A percentile compares a stretch with the other conserved stretches of the same genome.
These are phyloP conservation scores for Ogataea salicorniae DNA, from an alignment of 805 yeast genomes.

Conservation along the genomic window DNA sequence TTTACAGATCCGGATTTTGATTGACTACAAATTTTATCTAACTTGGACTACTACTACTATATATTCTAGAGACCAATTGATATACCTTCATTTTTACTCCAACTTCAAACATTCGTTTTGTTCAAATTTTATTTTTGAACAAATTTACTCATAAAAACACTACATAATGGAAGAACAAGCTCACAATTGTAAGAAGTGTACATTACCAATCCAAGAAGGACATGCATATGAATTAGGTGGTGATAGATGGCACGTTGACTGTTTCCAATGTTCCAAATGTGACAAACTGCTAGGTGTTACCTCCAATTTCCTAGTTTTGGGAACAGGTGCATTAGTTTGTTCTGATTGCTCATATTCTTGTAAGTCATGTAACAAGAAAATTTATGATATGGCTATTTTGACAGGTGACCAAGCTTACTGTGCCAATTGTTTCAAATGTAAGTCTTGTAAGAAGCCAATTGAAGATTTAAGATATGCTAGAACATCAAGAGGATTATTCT, in stretches of 20 bases:
- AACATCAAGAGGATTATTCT: constrained; percentile 86
- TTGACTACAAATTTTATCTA: too few relatives aligned
- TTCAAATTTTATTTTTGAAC: background rate
- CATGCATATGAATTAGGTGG: constrained; percentile 94
- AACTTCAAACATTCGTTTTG: background rate
- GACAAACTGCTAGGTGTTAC: constrained; percentile 73
- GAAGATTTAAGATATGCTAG: constrained; percentile 89
- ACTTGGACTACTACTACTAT: too few relatives aligned
- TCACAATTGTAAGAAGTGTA: constrained; percentile 33
- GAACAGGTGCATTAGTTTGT: constrained; percentile 89
- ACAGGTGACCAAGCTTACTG: constrained; percentile 97
- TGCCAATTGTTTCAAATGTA: constrained; percentile 82
- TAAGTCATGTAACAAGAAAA: constrained; percentile 76
- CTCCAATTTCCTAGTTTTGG: constrained; percentile 84
- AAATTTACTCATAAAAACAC: background rate
- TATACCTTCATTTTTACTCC: background rate
- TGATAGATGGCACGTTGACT: constrained; percentile 92
- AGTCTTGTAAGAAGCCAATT: constrained; percentile 78
- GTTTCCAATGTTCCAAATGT: constrained; percentile 89
- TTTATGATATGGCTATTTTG: constrained; percentile 87
- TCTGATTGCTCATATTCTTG: constrained; percentile 90
- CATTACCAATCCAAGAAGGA: constrained; percentile 68
- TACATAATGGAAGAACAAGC: constrained; percentile 11
- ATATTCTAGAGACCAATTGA: too few relatives aligned
- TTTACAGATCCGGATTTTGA: too few relatives aligned